phyloP scores from a whole-genome alignment of 148 eudicot species.

The Chenopodium album region DNA sequence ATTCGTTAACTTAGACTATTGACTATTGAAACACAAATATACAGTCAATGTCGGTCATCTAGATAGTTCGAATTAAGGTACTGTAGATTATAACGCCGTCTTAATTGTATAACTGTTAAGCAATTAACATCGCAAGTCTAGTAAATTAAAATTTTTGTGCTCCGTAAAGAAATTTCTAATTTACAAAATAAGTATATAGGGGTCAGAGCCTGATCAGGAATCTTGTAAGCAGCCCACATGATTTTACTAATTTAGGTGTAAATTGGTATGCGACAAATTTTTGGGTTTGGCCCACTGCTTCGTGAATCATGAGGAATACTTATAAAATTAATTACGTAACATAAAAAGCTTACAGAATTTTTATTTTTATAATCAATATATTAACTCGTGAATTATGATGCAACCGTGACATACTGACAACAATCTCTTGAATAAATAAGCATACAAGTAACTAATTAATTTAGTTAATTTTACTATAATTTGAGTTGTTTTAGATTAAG shows the following conservation, averaged over 20 bases:
- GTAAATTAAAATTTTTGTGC: too few species aligned
- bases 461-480: too few species aligned
- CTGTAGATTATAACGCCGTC: too few species aligned
- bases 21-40: too few species aligned
- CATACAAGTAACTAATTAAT: too few species aligned
- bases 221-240: conserved; percentile 32
- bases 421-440: too few species aligned
- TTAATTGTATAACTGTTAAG: too few species aligned
- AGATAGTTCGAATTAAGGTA: too few species aligned
- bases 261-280: conserved; percentile 25
- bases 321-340: background rate
- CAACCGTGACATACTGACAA: conserved; percentile 7
- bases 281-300: conserved; percentile 20
- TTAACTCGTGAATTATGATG: background rate
- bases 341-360: background rate
- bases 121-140: too few species aligned
- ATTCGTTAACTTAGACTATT: too few species aligned
- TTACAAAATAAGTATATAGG: conserved; percentile 9
- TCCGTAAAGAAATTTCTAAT: background rate
- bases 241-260: conserved; percentile 19
- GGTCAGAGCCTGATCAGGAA: conserved; percentile 28
- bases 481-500: background rate
- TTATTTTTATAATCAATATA: background rate
- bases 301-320: conserved; percentile 19
- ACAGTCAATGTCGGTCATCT: too few species aligned